Evolutionary conservation across 805 yeast species (phyloP), one percentile per base, ranked within the genome.

Genomic region (Cyberlindnera sargentensis): DNA sequence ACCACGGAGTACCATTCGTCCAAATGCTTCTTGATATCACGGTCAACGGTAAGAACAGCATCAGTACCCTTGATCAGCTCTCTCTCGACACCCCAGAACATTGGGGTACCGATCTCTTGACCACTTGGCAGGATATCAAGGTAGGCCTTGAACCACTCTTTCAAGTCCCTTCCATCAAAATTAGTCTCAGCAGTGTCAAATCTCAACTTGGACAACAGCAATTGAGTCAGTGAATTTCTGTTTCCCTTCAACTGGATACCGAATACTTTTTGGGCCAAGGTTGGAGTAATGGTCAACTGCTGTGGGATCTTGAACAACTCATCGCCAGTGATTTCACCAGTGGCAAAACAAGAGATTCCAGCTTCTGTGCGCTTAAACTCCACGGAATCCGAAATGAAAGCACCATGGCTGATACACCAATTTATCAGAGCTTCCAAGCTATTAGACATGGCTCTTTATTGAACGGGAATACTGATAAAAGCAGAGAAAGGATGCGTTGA

Each of bases 41-140:
- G 69, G 24, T 70, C 68, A 31, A 82, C 58, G 2, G 81, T 71
- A 36, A 72, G 64, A n/a, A 72, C 75, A 26, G 86, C 68, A 57
- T 88, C 90, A 0, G 95, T 82, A 0, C 90, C 90, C 36, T 70
- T 66, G 8, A 89, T 58, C 31, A 71, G 56, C 5, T 63, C 58
- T 42, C 75, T 67, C 36, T 82, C 85, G 3, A 63, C 64, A 0
- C 68, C 56, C 88, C 90, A 89, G 50, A 76, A 77, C 42, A 75
- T 73, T 1, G 96, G 95, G 8, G 80, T 68, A n/a, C 71, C 70
- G 23, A 77, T 68, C 5, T 66, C 63, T 8, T 55, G 53, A 5
- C 61, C 52, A 2, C 70, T 31, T 2, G 87, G 84, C 20, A 81
- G 58, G 10, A 66, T 56, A 34, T 71, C 63, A 33, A 81, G 56